Evolutionary conservation across 345 rosid genomes (phyloP).

Genomic region (Hibiscus syriacus): DNA sequence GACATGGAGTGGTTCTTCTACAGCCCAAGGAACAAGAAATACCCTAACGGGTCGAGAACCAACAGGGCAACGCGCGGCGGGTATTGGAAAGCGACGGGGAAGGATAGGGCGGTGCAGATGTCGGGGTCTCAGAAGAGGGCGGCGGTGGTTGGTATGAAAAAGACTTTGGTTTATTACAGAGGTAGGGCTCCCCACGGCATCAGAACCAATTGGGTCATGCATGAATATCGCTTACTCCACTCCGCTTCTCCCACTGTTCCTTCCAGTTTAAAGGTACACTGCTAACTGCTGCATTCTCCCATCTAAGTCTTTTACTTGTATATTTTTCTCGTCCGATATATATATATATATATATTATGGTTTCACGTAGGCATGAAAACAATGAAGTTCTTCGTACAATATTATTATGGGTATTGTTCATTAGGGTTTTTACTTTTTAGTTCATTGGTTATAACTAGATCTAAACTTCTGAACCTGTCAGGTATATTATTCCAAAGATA

Average conservation of each 20-base stretch:
- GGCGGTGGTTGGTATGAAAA: slow-evolving; percentile 67
- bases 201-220: slow-evolving; percentile 78
- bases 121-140: slow-evolving; percentile 10
- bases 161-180: slow-evolving; percentile 66
- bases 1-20: slow-evolving; percentile 82
- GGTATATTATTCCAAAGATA: not conserved
- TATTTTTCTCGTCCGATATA: no score
- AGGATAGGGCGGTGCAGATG: slow-evolving; percentile 40
- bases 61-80: slow-evolving; percentile 69
- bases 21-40: slow-evolving; percentile 71
- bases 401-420: not conserved
- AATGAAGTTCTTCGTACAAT: no score
- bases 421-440: not conserved
- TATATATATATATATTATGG: no score
- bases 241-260: slow-evolving; percentile 23
- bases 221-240: slow-evolving; percentile 54
- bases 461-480: not conserved
- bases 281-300: no score
- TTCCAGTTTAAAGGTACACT: slow-evolving; percentile 28
- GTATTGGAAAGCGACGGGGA: slow-evolving; percentile 80
- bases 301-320: no score
- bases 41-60: slow-evolving; percentile 73
- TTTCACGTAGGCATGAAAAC: no score
- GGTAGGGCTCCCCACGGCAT: slow-evolving; percentile 70
- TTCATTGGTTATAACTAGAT: not conserved